phyloP scores from a whole-genome alignment of 495 filamentous ascomycete species.

The Penicillium ochrochloron region DNA sequence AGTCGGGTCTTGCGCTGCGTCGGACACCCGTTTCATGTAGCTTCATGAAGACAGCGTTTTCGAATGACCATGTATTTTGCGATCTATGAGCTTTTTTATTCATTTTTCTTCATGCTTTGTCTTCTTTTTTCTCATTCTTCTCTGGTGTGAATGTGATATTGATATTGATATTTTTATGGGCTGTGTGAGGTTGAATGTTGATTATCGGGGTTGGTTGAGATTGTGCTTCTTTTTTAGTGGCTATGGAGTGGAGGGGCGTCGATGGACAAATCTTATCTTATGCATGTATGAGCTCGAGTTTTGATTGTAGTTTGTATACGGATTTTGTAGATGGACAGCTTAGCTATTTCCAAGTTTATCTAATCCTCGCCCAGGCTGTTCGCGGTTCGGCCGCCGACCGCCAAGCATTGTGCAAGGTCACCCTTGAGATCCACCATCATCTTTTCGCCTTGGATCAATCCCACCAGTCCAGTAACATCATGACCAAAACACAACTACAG shows the following conservation, averaged over 20 bases:
- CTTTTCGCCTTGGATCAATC: not conserved
- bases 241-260: not conserved
- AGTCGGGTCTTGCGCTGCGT: not conserved
- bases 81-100: constrained; percentile 12
- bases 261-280: not conserved
- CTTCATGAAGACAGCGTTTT: constrained; percentile 24
- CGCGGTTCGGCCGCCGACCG: not conserved
- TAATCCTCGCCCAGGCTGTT: too few species aligned
- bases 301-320: not conserved
- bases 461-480: not conserved
- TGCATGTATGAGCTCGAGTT: not conserved
- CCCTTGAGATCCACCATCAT: not conserved
- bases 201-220: not conserved
- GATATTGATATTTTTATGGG: not conserved
- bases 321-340: too few species aligned
- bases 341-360: too few species aligned
- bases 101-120: not conserved
- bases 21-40: constrained; percentile 17
- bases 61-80: constrained; percentile 23
- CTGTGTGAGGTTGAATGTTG: not conserved
- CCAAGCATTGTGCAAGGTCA: not conserved
- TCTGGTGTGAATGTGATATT: not conserved
- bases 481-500: not conserved
- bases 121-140: not conserved
- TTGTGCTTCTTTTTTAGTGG: constrained; percentile 23